Percentiles rank a stretch among this genome's conserved stretches.
Conservation (phyloP, 2,329 filamentous ascomycete species). For the Dactylellina drechsleri region DNA sequence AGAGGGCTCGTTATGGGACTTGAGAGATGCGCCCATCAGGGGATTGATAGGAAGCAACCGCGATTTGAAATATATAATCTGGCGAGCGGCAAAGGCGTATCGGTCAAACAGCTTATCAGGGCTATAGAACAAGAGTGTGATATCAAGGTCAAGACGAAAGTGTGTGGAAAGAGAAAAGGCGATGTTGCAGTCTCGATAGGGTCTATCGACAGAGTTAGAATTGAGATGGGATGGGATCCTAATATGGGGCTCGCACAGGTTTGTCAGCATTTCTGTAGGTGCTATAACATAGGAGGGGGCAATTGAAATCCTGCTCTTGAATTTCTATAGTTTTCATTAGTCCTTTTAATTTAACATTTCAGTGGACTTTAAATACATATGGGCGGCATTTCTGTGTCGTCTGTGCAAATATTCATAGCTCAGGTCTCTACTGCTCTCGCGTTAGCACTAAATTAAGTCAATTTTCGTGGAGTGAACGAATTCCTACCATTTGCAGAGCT, state of each 20-base stretch:
- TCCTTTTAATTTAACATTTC: no score
- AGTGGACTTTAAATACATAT: no score
- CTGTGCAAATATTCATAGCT: no score
- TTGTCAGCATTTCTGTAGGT: conserved; percentile 25
- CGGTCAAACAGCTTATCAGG: conserved; percentile 64
- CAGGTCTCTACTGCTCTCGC: no score
- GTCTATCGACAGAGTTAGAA: conserved; percentile 61
- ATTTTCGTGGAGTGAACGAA: no score
- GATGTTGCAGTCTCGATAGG: conserved; percentile 65
- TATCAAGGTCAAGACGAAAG: conserved; percentile 61
- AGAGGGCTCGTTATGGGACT: conserved; percentile 72
- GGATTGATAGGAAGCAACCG: not conserved
- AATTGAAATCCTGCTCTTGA: no score
- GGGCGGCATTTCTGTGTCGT: no score
- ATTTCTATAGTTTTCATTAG: no score
- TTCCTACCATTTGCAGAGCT: no score
- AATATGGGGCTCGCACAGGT: conserved; percentile 37
- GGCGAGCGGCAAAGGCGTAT: conserved; percentile 64
- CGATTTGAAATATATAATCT: conserved; percentile 64
- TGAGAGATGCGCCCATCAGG: not conserved
- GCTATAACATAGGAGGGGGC: not conserved
- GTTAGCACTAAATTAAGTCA: no score
- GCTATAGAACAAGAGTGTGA: conserved; percentile 62
- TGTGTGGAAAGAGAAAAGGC: conserved; percentile 61
- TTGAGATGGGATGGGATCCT: conserved; percentile 64